These are phyloP conservation scores for Geotrichum europaeum DNA, from an alignment of 1,139 yeast species.

Conservation along the genomic window DNA sequence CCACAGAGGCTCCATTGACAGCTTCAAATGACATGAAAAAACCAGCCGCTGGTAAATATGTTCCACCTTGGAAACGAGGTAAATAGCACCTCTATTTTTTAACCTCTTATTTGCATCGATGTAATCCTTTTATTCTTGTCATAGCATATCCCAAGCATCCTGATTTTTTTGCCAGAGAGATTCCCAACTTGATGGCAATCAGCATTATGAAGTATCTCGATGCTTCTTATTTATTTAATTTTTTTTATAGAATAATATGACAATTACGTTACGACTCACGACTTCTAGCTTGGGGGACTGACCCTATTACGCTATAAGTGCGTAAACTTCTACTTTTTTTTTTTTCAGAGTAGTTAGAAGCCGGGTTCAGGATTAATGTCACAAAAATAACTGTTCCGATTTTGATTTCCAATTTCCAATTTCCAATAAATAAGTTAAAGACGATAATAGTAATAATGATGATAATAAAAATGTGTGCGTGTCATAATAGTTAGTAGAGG, in stretches of 20 bases:
- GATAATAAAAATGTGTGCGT: not conserved
- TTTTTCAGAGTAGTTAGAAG: too few species aligned
- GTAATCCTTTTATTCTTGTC: too few species aligned
- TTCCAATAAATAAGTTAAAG: not conserved
- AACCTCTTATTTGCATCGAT: not conserved
- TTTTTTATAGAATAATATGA: not conserved
- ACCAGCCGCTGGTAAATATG: constrained; percentile 13
- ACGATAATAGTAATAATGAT: not conserved
- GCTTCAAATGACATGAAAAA: not conserved
- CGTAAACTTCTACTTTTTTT: too few species aligned
- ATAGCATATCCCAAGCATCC: too few species aligned
- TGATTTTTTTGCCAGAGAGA: too few species aligned
- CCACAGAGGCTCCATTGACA: not conserved
- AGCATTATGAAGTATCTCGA: not conserved
- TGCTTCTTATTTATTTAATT: not conserved
- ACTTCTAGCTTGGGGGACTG: too few species aligned
- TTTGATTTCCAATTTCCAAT: not conserved
- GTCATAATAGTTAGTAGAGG: too few species aligned
- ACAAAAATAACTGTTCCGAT: not conserved
- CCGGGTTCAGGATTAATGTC: not conserved
- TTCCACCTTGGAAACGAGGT: constrained; percentile 24
- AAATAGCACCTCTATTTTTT: not conserved
- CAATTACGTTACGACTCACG: not conserved
- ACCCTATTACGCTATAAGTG: too few species aligned
- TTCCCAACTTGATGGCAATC: too few species aligned